Evolutionary conservation across 2,329 filamentous ascomycete genomes (phyloP).

Genomic region (Fusarium udum): DNA sequence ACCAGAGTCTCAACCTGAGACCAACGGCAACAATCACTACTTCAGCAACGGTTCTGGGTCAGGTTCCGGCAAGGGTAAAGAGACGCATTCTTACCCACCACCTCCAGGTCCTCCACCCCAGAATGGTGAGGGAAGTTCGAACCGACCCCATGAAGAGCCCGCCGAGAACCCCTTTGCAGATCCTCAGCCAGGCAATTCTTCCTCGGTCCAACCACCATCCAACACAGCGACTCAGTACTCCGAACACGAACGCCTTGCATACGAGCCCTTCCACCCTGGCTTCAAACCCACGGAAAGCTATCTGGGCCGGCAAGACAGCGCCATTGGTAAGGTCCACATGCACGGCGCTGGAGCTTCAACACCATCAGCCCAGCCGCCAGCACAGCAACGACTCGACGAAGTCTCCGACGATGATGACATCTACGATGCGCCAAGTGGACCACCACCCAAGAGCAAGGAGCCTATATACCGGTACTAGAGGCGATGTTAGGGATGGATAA

Average conservation of each 20-base stretch:
- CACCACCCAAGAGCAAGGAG: conserved; percentile 51
- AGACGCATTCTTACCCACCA: conserved; percentile 43
- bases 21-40: conserved; percentile 46
- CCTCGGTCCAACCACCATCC: conserved; percentile 19
- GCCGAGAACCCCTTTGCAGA: conserved; percentile 47
- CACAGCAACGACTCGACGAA: conserved; percentile 39
- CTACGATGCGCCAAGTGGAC: conserved; percentile 46
- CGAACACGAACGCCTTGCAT: conserved; percentile 41
- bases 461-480: conserved; percentile 49
- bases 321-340: conserved; percentile 54
- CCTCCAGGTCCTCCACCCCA: conserved; percentile 39
- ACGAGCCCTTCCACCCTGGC: conserved; percentile 54
- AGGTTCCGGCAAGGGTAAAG: conserved; percentile 48
- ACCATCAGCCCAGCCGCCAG: conserved; percentile 21
- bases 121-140: conserved; percentile 42
- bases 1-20: conserved; percentile 10
- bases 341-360: conserved; percentile 48
- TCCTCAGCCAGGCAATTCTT: conserved; percentile 43
- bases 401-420: conserved; percentile 51
- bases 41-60: conserved; percentile 25
- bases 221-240: conserved; percentile 29
- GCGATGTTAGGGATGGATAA: not conserved
- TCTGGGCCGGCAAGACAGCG: conserved; percentile 52
- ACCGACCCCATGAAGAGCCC: conserved; percentile 28
- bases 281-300: conserved; percentile 43